Conservation (phyloP, 2,329 filamentous ascomycete species). For the Coleophoma crateriformis region DNA sequence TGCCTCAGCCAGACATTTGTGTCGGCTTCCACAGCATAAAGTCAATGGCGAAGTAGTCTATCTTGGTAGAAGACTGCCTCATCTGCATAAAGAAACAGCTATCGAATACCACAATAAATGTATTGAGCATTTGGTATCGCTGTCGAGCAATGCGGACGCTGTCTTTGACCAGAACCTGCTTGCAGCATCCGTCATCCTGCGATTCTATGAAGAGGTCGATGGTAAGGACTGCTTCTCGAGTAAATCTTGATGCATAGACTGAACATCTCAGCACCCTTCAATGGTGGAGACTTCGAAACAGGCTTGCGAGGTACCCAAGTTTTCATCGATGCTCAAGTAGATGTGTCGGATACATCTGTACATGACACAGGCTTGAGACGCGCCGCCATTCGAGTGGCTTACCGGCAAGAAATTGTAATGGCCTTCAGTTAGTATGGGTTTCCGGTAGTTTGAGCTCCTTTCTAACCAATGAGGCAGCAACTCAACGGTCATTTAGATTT, state of each 20-base stretch:
- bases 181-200: conserved; percentile 31
- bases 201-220: conserved; percentile 35
- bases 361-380: conserved; percentile 30
- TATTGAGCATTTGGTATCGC: conserved; percentile 31
- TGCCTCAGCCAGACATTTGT: conserved; percentile 31
- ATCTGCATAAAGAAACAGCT: conserved; percentile 18
- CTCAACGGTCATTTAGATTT: neutral
- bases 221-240: conserved; percentile 11
- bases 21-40: conserved; percentile 19
- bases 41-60: conserved; percentile 19
- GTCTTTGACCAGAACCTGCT: conserved; percentile 32
- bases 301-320: conserved; percentile 3
- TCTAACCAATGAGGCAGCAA: neutral
- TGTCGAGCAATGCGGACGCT: conserved; percentile 29
- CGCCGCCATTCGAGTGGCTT: conserved; percentile 38
- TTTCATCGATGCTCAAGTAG: conserved; percentile 12
- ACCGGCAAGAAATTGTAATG: conserved; percentile 41
- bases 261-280: conserved; percentile 10
- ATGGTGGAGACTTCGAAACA: conserved; percentile 11
- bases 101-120: conserved; percentile 33
- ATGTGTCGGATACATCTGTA: conserved; percentile 17
- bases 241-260: neutral
- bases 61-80: conserved; percentile 16
- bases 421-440: conserved; percentile 20
- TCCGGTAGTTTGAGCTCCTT: no score